phyloP scores from a whole-genome alignment of 441 rosid species.

The Gossypium aridum region DNA sequence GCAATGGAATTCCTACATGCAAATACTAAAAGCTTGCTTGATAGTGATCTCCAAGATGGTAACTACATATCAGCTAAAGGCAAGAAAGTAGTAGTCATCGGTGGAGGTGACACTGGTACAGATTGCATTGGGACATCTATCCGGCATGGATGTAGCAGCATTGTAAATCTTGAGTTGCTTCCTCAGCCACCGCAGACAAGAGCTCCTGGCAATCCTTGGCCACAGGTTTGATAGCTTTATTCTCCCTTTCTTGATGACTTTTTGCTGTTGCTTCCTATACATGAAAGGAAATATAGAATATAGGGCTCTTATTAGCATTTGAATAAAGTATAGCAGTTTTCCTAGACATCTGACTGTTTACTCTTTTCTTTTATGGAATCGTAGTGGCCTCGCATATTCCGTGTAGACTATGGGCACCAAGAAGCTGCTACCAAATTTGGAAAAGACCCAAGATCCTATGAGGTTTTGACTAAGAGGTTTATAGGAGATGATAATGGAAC shows the following conservation, averaged over 20 bases:
- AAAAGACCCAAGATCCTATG: slow-evolving; percentile 89
- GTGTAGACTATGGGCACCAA: slow-evolving; percentile 97
- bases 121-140: slow-evolving; percentile 99
- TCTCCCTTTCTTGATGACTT: neutral
- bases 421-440: slow-evolving; percentile 93
- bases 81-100: slow-evolving; percentile 95
- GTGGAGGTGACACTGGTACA: slow-evolving; percentile 99
- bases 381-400: slow-evolving; percentile 98
- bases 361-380: slow-evolving; percentile 12
- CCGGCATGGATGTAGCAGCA: slow-evolving; percentile 84
- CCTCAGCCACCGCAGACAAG: slow-evolving; percentile 83
- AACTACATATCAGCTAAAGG: slow-evolving; percentile 89
- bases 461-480: slow-evolving; percentile 88
- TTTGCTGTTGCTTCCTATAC: neutral
- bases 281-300: neutral
- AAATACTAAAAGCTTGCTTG: slow-evolving; percentile 97
- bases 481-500: slow-evolving; percentile 84
- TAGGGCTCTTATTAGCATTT: neutral
- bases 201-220: slow-evolving; percentile 99
- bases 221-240: slow-evolving; percentile 61
- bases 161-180: slow-evolving; percentile 91
- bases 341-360: neutral
- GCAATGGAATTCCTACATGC: slow-evolving; percentile 99
- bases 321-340: neutral
- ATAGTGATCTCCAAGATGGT: slow-evolving; percentile 77